Evolutionary conservation across 2,329 filamentous ascomycete genomes (phyloP), one percentile per base, ranked within the genome.

Genomic region (Chlorencoelia australis): DNA sequence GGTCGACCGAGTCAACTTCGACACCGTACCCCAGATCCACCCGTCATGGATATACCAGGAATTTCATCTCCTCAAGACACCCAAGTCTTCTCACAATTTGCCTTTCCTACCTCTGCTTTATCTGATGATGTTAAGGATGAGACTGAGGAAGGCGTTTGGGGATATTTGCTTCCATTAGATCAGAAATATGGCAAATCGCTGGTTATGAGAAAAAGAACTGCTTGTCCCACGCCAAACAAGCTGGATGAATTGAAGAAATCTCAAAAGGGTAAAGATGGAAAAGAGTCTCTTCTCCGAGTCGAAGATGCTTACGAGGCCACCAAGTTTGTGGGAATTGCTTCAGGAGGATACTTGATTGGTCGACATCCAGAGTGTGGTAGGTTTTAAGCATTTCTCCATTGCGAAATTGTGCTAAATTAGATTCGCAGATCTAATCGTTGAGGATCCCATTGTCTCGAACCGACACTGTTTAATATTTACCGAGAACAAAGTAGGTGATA

Each of bases 331-430:
- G 74, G 71, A 5, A 64, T 75, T 14, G 69, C 81, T 10, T 79
- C 86, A 1, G 80, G 83, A 26, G 91, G 91, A 19, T 98, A 94
- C 57, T 64, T 98, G 37, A 82, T 98, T 44, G 91, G 91, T 24
- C 75, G 91, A 46, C 91, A 98, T 63, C 80, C 82, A 2, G 91
- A 98, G 62, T 96, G 91, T 59, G 86, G 83, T 89, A 70, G 56
- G 82, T 69, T 35, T 10, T 16, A 33, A 17, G 33, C 27, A 41
- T n/a, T n/a, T 11, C 32, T 29, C n/a, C n/a, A 34, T 19, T n/a
- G 37, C 15, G 14, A n/a, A 16, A 35, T 34, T 6, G 17, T 14
- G 30, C 16, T 18, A 7, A 37, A 25, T 22, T 17, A 21, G 18
- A 10, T 9, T 34, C 33, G n/a, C 39, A 73, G 81, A 94, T 65